Conservation (phyloP, 2,329 filamentous ascomycete genomes). For the Microsporum audouinii region DNA sequence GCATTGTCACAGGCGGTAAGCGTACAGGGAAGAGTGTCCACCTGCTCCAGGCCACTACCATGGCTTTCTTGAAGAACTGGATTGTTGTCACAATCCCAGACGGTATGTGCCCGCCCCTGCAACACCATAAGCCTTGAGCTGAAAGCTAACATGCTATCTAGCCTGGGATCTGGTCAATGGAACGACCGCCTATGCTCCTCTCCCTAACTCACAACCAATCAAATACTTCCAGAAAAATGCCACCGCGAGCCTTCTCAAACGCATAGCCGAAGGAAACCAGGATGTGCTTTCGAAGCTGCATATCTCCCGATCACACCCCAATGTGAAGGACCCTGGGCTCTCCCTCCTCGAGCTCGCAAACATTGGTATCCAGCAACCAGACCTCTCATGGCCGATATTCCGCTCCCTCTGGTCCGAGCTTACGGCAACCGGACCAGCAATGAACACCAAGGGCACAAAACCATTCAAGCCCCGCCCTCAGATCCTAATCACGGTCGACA, state of each 20-base stretch:
- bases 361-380: conserved; percentile 59
- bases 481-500: conserved; percentile 67
- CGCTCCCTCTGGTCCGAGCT: conserved; percentile 73
- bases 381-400: conserved; percentile 71
- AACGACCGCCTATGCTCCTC: conserved; percentile 65
- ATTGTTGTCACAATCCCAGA: conserved; percentile 83
- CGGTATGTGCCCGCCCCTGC: conserved; percentile 44
- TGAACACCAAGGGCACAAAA: conserved; percentile 26
- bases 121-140: background rate
- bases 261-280: conserved; percentile 61
- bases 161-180: conserved; percentile 72
- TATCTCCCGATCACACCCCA: conserved; percentile 44
- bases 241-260: conserved; percentile 60
- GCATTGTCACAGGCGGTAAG: conserved; percentile 61
- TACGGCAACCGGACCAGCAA: conserved; percentile 37
- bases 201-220: conserved; percentile 43
- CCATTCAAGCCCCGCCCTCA: conserved; percentile 43
- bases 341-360: conserved; percentile 58
- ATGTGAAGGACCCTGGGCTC: conserved; percentile 47
- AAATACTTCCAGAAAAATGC: conserved; percentile 70
- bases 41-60: conserved; percentile 69
- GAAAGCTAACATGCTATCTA: conserved; percentile 23
- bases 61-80: conserved; percentile 74
- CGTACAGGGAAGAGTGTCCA: conserved; percentile 79
- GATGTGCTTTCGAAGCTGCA: conserved; percentile 46